These are phyloP conservation scores for Penicillium herquei DNA, from an alignment of 495 filamentous ascomycete genomes.

Conservation along the genomic window DNA sequence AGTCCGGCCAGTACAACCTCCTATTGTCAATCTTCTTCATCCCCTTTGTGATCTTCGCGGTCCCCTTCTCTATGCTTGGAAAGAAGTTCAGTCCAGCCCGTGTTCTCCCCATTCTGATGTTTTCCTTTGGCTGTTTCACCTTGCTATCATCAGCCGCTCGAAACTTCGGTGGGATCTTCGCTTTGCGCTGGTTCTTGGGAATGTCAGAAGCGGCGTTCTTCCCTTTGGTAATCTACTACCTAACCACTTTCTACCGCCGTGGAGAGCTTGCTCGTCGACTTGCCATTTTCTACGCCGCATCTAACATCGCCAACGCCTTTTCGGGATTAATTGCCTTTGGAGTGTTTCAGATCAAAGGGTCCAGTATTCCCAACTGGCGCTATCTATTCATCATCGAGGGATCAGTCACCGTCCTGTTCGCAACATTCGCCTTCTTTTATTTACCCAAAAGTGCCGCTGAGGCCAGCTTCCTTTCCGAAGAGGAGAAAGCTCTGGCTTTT, in stretches of 20 bases:
- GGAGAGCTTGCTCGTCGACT: constrained; percentile 73
- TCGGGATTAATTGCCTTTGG: constrained; percentile 69
- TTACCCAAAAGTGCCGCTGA: constrained; percentile 60
- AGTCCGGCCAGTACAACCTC: constrained; percentile 63
- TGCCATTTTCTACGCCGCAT: constrained; percentile 73
- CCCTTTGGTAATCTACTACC: constrained; percentile 59
- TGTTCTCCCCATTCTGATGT: constrained; percentile 64
- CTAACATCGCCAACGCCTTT: constrained; percentile 69
- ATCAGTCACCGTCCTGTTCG: constrained; percentile 57
- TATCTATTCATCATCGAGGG: constrained; percentile 79
- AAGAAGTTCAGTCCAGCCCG: constrained; percentile 62
- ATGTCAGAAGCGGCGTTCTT: constrained; percentile 72
- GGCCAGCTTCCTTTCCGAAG: constrained; percentile 57
- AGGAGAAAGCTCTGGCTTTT: constrained; percentile 65
- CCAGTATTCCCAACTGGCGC: constrained; percentile 54
- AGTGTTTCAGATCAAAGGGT: constrained; percentile 66
- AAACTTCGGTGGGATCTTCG: constrained; percentile 63
- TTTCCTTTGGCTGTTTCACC: constrained; percentile 59
- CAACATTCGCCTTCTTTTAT: constrained; percentile 64
- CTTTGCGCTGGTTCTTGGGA: constrained; percentile 53
- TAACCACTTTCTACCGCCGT: constrained; percentile 66
- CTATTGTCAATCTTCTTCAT: constrained; percentile 70
- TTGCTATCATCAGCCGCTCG: constrained; percentile 50
- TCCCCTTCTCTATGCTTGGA: constrained; percentile 60
- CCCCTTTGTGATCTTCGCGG: constrained; percentile 66